phyloP scores from a whole-genome alignment of 164 flowering plant species.

The Annona squamosa region DNA sequence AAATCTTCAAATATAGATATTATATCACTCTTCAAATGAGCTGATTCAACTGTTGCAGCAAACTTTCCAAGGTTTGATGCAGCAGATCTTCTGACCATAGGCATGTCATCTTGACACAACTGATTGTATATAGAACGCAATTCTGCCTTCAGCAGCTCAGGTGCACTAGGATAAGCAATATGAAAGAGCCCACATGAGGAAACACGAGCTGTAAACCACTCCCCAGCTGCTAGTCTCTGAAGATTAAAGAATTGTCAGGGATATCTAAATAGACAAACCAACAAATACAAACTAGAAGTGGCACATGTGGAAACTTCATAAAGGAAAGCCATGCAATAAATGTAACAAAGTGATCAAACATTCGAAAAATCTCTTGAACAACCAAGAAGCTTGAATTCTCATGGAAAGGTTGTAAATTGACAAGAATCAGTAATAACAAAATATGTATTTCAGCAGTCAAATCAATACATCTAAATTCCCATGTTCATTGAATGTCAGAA shows the following conservation, averaged over 20 bases:
- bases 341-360: no score
- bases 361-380: no score
- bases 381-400: no score
- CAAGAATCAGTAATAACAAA: no score
- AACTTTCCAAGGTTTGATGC: conserved; percentile 91
- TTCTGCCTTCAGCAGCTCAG: conserved; percentile 71
- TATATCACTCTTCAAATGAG: conserved; percentile 70
- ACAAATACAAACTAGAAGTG: not conserved
- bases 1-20: conserved; percentile 86
- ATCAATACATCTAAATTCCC: no score
- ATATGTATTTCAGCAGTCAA: no score
- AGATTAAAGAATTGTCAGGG: conserved; percentile 6
- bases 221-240: conserved; percentile 92
- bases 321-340: no score
- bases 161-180: conserved; percentile 89
- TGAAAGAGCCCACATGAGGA: conserved; percentile 97
- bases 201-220: conserved; percentile 97
- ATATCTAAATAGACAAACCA: not conserved
- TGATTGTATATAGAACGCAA: conserved; percentile 65
- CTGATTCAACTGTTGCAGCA: conserved; percentile 86
- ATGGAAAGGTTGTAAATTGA: no score
- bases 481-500: no score
- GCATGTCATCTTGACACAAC: conserved; percentile 97
- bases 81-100: conserved; percentile 95
- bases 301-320: not conserved